Base-by-base conservation (phyloP, 306 rosid species). In the Fagus crenata region DNA sequence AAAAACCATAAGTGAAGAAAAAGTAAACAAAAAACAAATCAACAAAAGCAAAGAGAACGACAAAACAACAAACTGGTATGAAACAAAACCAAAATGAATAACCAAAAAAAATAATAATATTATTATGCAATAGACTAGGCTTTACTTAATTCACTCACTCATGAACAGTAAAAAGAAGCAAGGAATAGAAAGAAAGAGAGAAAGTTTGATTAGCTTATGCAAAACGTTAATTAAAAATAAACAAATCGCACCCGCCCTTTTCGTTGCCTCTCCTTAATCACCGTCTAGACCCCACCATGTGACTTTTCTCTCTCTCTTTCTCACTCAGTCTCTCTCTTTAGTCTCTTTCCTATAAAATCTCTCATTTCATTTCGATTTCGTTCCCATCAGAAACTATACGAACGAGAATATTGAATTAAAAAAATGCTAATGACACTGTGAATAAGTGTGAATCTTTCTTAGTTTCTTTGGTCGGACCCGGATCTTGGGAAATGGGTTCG, bases 181-280 rank as follows among this genome's bases (percentile, higher is more conserved):
- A 0, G n/a, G 70, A 43, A 58, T 54, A 63, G 28, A 56, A 31
- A 4, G 59, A 41, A 35, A 37, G 49, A 6, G 11, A 46, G 51
- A 46, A 46, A 37, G 49, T 22, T 22, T 13, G 69, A 63, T 63
- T 35, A 63, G 46, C 14, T 74, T 53, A 80, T 56, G 35, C 63
- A 32, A 22, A 63, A 33, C 13, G 51, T 65, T 59, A 22, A 22
- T 22, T 22, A 43, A 41, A 42, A 71, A 76, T 79, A 36, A 67
- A 43, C 77, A 70, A 75, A 77, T 81, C 83, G 75, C 75, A 85
- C 97, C 91, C 86, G 92, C 91, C 84, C 75, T 85, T 91, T 90
- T 77, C 32, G 69, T 73, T 72, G 70, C 61, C 58, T 64, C 68
- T 22, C 75, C 74, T 78, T 67, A 51, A 67, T 81, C 77, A 67